Conservation (phyloP, 179 eudicot species). For the Pouteria campechiana region DNA sequence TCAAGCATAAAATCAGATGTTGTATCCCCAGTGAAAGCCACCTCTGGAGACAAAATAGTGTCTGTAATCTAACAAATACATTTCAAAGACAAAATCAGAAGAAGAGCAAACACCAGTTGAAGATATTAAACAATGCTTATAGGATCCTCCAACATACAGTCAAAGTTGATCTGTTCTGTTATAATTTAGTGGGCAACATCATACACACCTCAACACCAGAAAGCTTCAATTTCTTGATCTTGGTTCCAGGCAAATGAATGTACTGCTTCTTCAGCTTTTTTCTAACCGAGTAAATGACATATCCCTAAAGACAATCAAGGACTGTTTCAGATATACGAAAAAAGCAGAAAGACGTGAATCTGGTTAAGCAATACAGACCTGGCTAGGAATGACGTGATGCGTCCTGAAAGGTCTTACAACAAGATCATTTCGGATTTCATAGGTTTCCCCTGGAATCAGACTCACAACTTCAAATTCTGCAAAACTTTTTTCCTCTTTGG, state of each 20-base stretch:
- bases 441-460: constrained; percentile 65
- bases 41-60: constrained; percentile 80
- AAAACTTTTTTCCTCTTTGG: too few species aligned
- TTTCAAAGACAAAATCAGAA: constrained; percentile 10
- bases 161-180: too few species aligned
- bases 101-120: background rate
- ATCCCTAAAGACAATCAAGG: constrained; percentile 52
- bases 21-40: constrained; percentile 97
- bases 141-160: too few species aligned
- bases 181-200: constrained; percentile 1
- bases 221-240: constrained; percentile 85
- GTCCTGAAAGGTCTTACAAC: constrained; percentile 90
- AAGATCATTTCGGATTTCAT: constrained; percentile 75
- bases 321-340: background rate
- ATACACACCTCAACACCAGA: constrained; percentile 82
- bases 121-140: too few species aligned
- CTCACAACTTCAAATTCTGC: background rate
- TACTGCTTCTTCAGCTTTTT: constrained; percentile 88
- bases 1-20: constrained; percentile 80
- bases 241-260: constrained; percentile 72
- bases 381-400: constrained; percentile 86
- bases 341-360: background rate
- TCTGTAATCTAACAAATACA: constrained; percentile 64
- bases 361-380: constrained; percentile 32
- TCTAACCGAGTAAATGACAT: constrained; percentile 76